A percentile compares a stretch with the other conserved stretches of the same genome.
phyloP scores from a whole-genome alignment of 2,329 filamentous ascomycete species.

The Xylariales sp. region DNA sequence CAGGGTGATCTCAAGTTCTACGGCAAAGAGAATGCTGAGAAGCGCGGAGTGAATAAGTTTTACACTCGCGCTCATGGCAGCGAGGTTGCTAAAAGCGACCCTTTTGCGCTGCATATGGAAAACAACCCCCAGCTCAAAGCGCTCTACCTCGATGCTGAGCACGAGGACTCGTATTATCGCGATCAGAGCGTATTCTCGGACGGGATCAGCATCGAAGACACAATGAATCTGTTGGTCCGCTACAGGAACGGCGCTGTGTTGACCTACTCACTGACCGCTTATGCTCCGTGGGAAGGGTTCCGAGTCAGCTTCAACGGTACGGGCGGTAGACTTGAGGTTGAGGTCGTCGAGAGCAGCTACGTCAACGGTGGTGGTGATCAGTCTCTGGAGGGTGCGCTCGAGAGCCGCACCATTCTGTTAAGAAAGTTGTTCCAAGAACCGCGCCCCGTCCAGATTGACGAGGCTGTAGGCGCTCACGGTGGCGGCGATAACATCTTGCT shows the following conservation, averaged over 20 bases:
- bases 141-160: constrained; percentile 58
- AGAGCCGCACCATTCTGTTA: constrained; percentile 43
- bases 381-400: constrained; percentile 47
- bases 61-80: constrained; percentile 47
- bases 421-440: constrained; percentile 54
- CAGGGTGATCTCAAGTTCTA: constrained; percentile 57
- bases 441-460: constrained; percentile 45
- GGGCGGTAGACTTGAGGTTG: constrained; percentile 53
- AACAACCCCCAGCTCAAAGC: constrained; percentile 48
- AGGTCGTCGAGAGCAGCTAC: constrained; percentile 60
- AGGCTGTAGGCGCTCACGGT: constrained; percentile 52
- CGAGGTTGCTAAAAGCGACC: constrained; percentile 45
- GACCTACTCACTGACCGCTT: constrained; percentile 56
- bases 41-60: constrained; percentile 45
- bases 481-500: constrained; percentile 55
- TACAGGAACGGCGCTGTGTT: constrained; percentile 53
- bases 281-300: constrained; percentile 60
- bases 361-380: constrained; percentile 58
- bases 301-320: constrained; percentile 55
- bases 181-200: constrained; percentile 61
- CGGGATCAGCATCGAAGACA: constrained; percentile 62
- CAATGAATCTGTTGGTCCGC: constrained; percentile 55
- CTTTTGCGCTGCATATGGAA: constrained; percentile 54
- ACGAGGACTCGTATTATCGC: constrained; percentile 58
- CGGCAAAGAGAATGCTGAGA: constrained; percentile 58